These are phyloP conservation scores for Termitomyces sp. DNA, from an alignment of 768 basidiomycete species.

Conservation along the genomic window DNA sequence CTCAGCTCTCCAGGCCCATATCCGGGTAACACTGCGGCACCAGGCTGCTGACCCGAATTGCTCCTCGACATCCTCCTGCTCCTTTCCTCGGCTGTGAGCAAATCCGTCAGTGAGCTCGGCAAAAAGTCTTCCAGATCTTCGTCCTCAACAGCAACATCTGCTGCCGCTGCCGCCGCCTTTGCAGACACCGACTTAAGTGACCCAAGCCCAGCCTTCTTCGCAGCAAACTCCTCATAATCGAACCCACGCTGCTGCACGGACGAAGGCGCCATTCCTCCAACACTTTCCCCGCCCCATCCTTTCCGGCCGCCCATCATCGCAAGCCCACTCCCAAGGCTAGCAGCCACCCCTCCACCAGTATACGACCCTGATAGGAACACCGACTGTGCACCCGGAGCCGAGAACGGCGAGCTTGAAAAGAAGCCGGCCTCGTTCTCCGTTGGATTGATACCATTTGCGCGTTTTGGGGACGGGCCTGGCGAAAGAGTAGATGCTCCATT, in stretches of 20 bases:
- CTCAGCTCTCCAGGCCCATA: slow-evolving; percentile 14
- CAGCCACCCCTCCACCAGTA: slow-evolving; percentile 47
- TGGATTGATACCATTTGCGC: slow-evolving; percentile 27
- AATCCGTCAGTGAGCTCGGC: slow-evolving; percentile 83
- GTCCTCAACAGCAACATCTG: slow-evolving; percentile 52
- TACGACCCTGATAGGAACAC: slow-evolving; percentile 41
- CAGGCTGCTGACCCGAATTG: slow-evolving; percentile 43
- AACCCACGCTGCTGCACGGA: slow-evolving; percentile 23
- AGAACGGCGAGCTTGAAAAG: slow-evolving; percentile 69
- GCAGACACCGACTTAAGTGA: slow-evolving; percentile 13
- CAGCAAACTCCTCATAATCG: slow-evolving; percentile 38
- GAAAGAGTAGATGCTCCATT: slow-evolving; percentile 35
- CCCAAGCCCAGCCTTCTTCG: slow-evolving; percentile 14
- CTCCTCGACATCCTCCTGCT: slow-evolving; percentile 78
- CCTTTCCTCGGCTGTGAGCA: slow-evolving; percentile 86
- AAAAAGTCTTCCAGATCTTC: slow-evolving; percentile 88
- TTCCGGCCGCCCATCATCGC: slow-evolving; percentile 45
- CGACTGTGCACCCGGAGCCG: slow-evolving; percentile 64
- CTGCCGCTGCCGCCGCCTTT: slow-evolving; percentile 16
- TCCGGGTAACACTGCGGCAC: slow-evolving; percentile 14
- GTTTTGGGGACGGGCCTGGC: slow-evolving; percentile 57
- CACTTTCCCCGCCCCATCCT: slow-evolving; percentile 31
- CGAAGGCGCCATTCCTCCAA: slow-evolving; percentile 5
- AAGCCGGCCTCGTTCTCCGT: slow-evolving; percentile 32
- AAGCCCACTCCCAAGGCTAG: slow-evolving; percentile 57